Evolutionary conservation across 73 alveolate genomes (phyloP).

Genomic region (Paramecium pentaurelia): DNA sequence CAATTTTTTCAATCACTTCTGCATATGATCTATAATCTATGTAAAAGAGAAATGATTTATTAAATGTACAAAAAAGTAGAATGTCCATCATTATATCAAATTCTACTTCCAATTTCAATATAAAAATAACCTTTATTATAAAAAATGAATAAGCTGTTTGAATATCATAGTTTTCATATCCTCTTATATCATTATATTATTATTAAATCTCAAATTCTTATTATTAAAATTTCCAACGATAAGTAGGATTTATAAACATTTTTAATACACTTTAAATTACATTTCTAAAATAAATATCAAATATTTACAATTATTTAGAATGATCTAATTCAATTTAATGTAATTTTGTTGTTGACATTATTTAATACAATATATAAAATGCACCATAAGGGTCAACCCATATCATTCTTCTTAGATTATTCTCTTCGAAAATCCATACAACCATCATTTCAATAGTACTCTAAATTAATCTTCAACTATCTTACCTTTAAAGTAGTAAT

Average conservation of each 20-base stretch:
- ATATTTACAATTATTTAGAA: background rate
- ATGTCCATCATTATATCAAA: conserved; percentile 32
- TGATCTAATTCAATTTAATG: background rate
- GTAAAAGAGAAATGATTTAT: conserved; percentile 9
- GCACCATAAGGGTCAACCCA: background rate
- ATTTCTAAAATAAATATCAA: background rate
- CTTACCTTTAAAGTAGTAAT: background rate
- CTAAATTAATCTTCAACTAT: background rate
- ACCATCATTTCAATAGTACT: conserved; percentile 41
- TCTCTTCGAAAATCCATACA: conserved; percentile 30
- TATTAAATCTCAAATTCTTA: background rate
- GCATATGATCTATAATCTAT: conserved; percentile 45
- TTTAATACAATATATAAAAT: background rate
- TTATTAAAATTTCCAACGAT: background rate
- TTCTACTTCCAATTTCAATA: conserved; percentile 25
- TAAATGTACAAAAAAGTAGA: background rate
- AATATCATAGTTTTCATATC: background rate
- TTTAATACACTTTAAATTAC: background rate
- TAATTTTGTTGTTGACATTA: background rate
- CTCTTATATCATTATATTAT: background rate
- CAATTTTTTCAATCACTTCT: conserved; percentile 17
- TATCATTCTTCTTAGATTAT: background rate
- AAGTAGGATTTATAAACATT: conserved; percentile 8
- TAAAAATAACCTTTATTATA: background rate
- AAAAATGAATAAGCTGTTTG: background rate